phyloP scores from a whole-genome alignment of 139 green algal genomes.

The Nannochloris sp. region DNA sequence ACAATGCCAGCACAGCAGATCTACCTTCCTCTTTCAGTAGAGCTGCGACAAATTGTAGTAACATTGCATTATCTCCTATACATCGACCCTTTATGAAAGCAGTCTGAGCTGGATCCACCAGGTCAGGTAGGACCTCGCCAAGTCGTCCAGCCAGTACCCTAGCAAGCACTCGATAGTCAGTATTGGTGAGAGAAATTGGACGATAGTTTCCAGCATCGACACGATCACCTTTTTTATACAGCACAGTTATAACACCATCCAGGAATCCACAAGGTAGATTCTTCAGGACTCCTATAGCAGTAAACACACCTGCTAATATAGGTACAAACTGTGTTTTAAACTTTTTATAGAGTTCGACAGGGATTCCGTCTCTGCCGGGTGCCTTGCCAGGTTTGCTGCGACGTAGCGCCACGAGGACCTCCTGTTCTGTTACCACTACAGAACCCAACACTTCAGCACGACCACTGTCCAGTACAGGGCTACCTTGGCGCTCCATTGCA shows the following conservation, averaged over 20 bases:
- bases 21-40: background rate
- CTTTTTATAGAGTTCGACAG: background rate
- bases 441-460: background rate
- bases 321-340: background rate
- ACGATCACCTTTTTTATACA: slow-evolving; percentile 15
- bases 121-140: background rate
- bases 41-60: slow-evolving; percentile 13
- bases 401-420: background rate
- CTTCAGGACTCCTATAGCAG: background rate
- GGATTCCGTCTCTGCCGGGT: background rate
- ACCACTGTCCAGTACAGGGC: no score
- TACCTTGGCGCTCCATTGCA: no score
- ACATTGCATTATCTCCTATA: slow-evolving; percentile 21
- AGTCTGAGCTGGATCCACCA: slow-evolving; percentile 24
- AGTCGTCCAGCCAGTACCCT: slow-evolving; percentile 10
- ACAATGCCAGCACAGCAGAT: background rate
- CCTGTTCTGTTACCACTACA: background rate
- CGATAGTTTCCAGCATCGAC: slow-evolving; percentile 15
- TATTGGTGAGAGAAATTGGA: slow-evolving; percentile 30
- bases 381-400: background rate
- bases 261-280: background rate
- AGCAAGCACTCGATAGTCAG: slow-evolving; percentile 21
- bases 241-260: slow-evolving; percentile 18
- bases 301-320: background rate
- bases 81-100: slow-evolving; percentile 20